Percentiles rank a stretch among this genome's conserved stretches.
Conservation (phyloP, 805 yeast genomes). For the Nakazawaea anatomiae region DNA sequence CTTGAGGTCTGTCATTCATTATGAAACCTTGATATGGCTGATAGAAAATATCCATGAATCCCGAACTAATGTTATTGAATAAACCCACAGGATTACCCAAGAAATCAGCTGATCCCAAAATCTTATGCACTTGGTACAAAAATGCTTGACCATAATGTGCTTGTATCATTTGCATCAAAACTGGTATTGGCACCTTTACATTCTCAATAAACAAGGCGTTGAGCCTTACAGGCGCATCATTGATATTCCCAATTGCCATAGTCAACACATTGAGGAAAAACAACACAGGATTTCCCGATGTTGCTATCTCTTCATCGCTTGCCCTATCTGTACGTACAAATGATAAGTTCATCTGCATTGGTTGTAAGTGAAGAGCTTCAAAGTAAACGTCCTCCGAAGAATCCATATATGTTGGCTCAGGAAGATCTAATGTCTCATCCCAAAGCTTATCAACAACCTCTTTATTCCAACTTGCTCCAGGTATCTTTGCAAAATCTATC, state of each 20-base stretch:
- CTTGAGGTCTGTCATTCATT: conserved; percentile 93
- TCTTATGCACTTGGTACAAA: conserved; percentile 85
- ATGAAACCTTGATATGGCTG: conserved; percentile 96
- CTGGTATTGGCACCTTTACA: conserved; percentile 77
- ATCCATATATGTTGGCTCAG: conserved; percentile 56
- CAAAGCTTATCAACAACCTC: conserved; percentile 37
- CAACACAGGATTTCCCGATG: conserved; percentile 61
- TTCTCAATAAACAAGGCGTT: conserved; percentile 87
- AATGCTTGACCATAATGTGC: conserved; percentile 92
- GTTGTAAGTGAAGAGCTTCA: conserved; percentile 90
- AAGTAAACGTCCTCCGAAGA: conserved; percentile 77
- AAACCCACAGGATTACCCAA: conserved; percentile 97
- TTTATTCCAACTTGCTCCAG: conserved; percentile 74
- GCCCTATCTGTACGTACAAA: conserved; percentile 84
- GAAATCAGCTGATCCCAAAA: conserved; percentile 93
- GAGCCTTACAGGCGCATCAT: conserved; percentile 90
- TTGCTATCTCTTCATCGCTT: conserved; percentile 52
- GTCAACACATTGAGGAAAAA: conserved; percentile 81
- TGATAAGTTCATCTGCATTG: conserved; percentile 80
- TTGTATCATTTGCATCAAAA: conserved; percentile 60
- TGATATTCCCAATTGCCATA: conserved; percentile 95
- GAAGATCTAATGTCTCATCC: conserved; percentile 58
- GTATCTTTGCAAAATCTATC: conserved; percentile 72
- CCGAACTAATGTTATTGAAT: conserved; percentile 88
- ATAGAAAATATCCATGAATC: conserved; percentile 92